Percentiles rank a stretch among this genome's conserved stretches.
phyloP scores from a whole-genome alignment of 1,284 basidiomycete genomes.

The Apiotrichum akiyoshidainum region DNA sequence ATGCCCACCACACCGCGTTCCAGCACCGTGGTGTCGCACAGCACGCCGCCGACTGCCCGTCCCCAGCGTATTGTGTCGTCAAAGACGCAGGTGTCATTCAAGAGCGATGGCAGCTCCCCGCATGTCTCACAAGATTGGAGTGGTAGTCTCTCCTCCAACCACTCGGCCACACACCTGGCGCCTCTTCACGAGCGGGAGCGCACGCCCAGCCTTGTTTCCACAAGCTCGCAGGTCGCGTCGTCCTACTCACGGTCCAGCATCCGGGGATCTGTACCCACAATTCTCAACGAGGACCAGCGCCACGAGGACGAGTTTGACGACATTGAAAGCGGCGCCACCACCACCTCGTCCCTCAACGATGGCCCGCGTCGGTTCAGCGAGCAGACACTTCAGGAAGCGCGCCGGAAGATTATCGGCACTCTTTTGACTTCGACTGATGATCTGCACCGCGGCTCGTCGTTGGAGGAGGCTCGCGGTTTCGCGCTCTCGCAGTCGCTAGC shows the following conservation, averaged over 20 bases:
- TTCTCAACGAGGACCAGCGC: conserved; percentile 29
- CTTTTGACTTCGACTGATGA: conserved; percentile 33
- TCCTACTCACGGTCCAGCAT: conserved; percentile 40
- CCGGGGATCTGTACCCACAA: conserved; percentile 22
- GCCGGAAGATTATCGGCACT: conserved; percentile 42
- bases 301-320: conserved; percentile 24
- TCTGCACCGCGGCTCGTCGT: conserved; percentile 13
- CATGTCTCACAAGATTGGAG: conserved; percentile 14
- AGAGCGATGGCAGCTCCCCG: conserved; percentile 13
- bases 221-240: conserved; percentile 35
- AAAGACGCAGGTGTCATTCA: conserved; percentile 34
- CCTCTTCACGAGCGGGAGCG: conserved; percentile 35
- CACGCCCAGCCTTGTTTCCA: conserved; percentile 43
- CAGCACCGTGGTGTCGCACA: conserved; percentile 8
- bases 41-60: conserved; percentile 21
- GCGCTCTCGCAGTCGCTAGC: conserved; percentile 39
- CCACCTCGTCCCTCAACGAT: conserved; percentile 8
- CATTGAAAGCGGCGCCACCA: conserved; percentile 3
- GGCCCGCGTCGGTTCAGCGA: conserved; percentile 34
- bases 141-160: conserved; percentile 15
- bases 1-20: conserved; percentile 9
- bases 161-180: conserved; percentile 14
- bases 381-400: conserved; percentile 41
- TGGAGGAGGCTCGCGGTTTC: conserved; percentile 27
- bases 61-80: conserved; percentile 21